Base-by-base conservation (phyloP, 805 yeast species). In the Starmerella etchellsii region DNA sequence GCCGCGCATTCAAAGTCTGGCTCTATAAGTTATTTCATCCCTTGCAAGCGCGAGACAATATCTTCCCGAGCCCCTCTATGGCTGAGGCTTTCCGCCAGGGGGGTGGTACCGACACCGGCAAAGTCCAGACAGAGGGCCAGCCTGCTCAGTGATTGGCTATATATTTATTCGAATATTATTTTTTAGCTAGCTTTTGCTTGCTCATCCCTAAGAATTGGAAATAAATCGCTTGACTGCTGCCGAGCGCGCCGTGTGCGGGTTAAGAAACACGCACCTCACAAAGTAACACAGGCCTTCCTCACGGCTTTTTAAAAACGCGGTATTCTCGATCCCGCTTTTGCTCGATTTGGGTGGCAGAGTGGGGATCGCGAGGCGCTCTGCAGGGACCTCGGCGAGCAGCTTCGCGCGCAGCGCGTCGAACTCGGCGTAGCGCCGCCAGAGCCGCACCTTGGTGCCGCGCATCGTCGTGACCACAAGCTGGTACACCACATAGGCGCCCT, bases 341-440 rank as follows among this genome's bases (percentile, higher is more conserved):
- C 60, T 35, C 29, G 66, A 56, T 42, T 67, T 69, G 3, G 72
- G 69, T 7, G 74, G 75, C n/a, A 67, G 52, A 6, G 50, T 52
- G 3, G 74, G 71, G 14, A 74, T 58, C 41, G 64, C 62, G n/a
- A 51, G 49, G 13, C 39, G 30, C n/a, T 54, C 51, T 1, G 50
- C 45, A 0, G 73, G 70, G 44, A 62, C 69, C 25, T 56, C 60
- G 3, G 31, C 35, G 13, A 51, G 53, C 18, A 79, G 55, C 4
- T 50, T 45, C 1, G 51, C 51, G 21, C 78, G 64, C 27, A 82
- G 63, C 25, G 43, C 46, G 30, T 60, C 76, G 45, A 82, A 71
- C 34, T 81, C 88, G 27, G 74, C 69, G 57, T 78, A 82, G 29
- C 94, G 56, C 54, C 71, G 73, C 54, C 73, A 70, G 3, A 74